Base-by-base conservation (phyloP, 495 filamentous ascomycete genomes). In the Stereocaulon alpinum region DNA sequence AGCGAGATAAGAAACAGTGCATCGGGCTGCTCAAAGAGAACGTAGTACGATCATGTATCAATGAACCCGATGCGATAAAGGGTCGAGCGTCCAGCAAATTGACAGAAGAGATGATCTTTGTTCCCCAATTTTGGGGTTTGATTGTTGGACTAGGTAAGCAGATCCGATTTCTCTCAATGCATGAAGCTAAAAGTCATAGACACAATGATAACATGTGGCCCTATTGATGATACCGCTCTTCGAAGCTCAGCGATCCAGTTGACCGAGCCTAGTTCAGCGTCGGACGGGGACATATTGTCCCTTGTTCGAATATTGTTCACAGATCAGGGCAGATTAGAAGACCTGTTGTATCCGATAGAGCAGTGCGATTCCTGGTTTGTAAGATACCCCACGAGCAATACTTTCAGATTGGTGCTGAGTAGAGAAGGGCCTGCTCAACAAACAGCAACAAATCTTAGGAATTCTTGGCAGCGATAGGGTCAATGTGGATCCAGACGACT, bases 111-210 rank as follows among this genome's bases (percentile, higher is more conserved):
- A 29, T 64, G 1, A 20, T 64, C 24, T 60, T 55, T 40, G 58
- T 64, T 11, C 62, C 62, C 14, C 62, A 64, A 27, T 22, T 57
- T 4, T 64, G 62, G 62, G 43, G 40, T 4, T 9, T 61, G 7
- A 64, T 60, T 27, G 24, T 50, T 17, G 62, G 62, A 41, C 62
- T 62, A 12, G 55, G 55, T 56, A 45, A n/a, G 24, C 12, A 4
- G 6, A 18, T 20, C 5, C 15, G 1, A 10, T n/a, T 11, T 4
- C 1, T 32, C 6, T 32, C 15, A 14, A 15, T 12, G 14, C 20
- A 37, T 22, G 0, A 10, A 2, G 54, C 54, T 56, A 10, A 56
- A 15, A 34, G 6, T 32, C 15, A 4, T 29, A 50, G 60, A 62
- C 41, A 52, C 30, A 4, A 7, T 62, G n/a, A 41, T 62, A 3